Evolutionary conservation across 805 yeast species (phyloP).

Genomic region (Myxozyma lipomycoides): DNA sequence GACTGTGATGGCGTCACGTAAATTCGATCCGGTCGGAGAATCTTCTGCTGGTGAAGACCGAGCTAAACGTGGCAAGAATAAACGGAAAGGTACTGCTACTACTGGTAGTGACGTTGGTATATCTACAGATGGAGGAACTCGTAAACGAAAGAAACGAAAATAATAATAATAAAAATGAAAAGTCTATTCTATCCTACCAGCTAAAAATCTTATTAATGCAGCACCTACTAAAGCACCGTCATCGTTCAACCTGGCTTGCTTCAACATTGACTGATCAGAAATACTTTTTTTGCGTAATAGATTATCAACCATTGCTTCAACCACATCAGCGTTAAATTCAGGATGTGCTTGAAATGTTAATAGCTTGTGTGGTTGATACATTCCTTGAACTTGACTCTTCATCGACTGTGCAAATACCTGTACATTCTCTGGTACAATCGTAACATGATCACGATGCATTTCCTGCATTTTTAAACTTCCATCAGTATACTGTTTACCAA

Average conservation of each 20-base stretch:
- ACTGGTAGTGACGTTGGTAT: conserved; percentile 14
- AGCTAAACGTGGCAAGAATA: not conserved
- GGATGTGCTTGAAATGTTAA: conserved; percentile 89
- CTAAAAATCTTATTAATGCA: conserved; percentile 40
- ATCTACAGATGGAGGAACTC: conserved; percentile 11
- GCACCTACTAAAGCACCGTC: conserved; percentile 43
- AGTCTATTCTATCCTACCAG: too few relatives aligned
- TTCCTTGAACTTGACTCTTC: conserved; percentile 63
- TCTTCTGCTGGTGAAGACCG: conserved; percentile 22
- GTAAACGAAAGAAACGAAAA: conserved; percentile 7
- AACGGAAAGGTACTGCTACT: conserved; percentile 4
- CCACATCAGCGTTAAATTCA: conserved; percentile 50
- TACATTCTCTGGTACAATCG: conserved; percentile 36
- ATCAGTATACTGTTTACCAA: conserved; percentile 14
- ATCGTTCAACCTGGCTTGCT: conserved; percentile 38
- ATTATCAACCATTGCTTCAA: conserved; percentile 34
- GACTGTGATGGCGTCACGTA: conserved; percentile 7
- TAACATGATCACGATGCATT: conserved; percentile 57
- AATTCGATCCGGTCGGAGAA: conserved; percentile 10
- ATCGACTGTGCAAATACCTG: conserved; percentile 52
- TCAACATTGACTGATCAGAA: conserved; percentile 17
- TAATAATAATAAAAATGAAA: not conserved
- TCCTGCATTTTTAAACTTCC: conserved; percentile 42
- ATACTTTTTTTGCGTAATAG: conserved; percentile 6
- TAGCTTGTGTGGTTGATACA: conserved; percentile 49